Percentiles rank a stretch among this genome's conserved stretches.
Evolutionary conservation across 2,329 filamentous ascomycete species (phyloP).

Genomic region (Penicillium sp.): DNA sequence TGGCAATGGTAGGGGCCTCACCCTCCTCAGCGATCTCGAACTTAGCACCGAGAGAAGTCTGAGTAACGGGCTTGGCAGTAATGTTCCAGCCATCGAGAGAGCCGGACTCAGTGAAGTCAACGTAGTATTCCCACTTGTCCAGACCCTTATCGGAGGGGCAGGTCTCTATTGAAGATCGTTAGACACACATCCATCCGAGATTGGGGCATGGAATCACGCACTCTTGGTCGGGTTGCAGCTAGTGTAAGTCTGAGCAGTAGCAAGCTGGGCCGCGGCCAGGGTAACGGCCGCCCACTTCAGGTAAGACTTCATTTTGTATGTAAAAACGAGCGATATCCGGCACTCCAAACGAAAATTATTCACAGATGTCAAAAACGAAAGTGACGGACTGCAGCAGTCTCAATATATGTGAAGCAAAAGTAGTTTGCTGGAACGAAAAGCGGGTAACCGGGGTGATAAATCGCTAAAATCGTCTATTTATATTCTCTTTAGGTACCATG

Average conservation of each 20-base stretch:
- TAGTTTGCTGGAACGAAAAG: background rate
- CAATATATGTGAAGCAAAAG: slow-evolving; percentile 8
- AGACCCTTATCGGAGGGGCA: slow-evolving; percentile 75
- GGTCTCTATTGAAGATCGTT: slow-evolving; percentile 17
- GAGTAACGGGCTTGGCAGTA: slow-evolving; percentile 65
- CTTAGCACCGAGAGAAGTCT: slow-evolving; percentile 69
- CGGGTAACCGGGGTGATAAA: background rate
- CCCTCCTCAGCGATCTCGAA: slow-evolving; percentile 78
- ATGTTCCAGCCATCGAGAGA: slow-evolving; percentile 64
- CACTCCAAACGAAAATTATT: background rate
- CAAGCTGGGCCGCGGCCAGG: slow-evolving; percentile 31
- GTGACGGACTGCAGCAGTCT: background rate
- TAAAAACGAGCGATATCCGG: background rate
- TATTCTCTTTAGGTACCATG: background rate
- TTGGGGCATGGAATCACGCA: slow-evolving; percentile 4
- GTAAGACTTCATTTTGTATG: slow-evolving; percentile 4
- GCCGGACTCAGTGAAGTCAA: slow-evolving; percentile 50
- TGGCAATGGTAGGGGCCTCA: slow-evolving; percentile 82
- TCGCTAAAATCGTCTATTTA: slow-evolving; percentile 10
- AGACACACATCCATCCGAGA: background rate
- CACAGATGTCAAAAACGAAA: background rate
- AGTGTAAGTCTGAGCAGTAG: slow-evolving; percentile 70
- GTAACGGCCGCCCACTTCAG: slow-evolving; percentile 26
- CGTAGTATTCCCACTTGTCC: slow-evolving; percentile 40
- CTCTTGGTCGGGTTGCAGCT: slow-evolving; percentile 66